phyloP scores from a whole-genome alignment of 495 filamentous ascomycete genomes.

The Glutinoglossum americanum region DNA sequence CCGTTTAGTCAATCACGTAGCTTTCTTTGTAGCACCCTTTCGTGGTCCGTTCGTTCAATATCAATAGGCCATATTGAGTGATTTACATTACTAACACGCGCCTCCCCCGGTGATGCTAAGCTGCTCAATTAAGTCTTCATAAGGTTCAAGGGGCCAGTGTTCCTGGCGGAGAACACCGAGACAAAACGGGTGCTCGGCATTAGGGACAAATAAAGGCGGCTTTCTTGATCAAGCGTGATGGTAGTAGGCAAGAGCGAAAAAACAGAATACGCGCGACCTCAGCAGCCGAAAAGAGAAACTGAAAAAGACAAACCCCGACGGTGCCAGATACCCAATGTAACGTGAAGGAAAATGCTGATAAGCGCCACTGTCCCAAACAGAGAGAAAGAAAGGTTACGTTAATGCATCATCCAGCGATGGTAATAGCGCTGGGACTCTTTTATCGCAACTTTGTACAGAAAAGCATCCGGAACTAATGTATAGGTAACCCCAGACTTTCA shows the following conservation, averaged over 20 bases:
- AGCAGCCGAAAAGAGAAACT: not conserved
- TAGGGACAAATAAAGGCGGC: not conserved
- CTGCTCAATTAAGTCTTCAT: not conserved
- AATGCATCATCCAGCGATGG: not conserved
- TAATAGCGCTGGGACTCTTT: not conserved
- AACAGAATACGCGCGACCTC: not conserved
- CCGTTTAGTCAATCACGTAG: not conserved
- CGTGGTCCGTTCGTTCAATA: not conserved
- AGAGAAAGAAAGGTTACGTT: not conserved
- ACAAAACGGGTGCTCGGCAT: not conserved
- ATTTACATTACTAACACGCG: not conserved
- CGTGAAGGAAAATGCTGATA: not conserved
- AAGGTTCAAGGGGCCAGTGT: not conserved
- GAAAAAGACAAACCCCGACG: not conserved
- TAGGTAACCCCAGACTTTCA: not conserved
- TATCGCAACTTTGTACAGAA: not conserved
- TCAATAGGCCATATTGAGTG: not conserved
- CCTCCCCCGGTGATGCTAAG: not conserved
- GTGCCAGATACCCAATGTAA: not conserved
- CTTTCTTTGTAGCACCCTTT: no score
- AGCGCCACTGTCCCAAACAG: not conserved
- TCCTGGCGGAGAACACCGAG: not conserved
- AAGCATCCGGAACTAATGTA: not conserved
- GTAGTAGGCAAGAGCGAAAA: not conserved
- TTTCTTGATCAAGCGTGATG: not conserved